Evolutionary conservation across 148 eudicot species (phyloP), one percentile per base, ranked within the genome.

Genomic region (Beta vulgaris): DNA sequence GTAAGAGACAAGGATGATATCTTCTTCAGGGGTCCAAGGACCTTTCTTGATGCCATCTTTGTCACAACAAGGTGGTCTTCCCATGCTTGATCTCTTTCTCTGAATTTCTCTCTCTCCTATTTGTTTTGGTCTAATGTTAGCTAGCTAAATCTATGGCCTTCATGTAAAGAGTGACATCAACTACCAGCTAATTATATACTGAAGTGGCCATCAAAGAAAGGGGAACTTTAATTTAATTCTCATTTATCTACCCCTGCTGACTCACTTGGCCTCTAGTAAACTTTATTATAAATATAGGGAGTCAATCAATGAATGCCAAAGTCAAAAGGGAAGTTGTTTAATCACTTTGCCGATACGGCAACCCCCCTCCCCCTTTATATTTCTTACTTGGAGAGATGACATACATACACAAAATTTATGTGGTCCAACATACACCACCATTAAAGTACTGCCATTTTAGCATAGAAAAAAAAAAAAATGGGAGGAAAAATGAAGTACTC

Each of bases 1-100:
- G 58, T 89, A 89, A 25, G 92, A 85, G 49, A 89, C 90, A 26
- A 89, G 80, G 29, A 89, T 85, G 73, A 89, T 89, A 53, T 89
- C 92, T 84, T 89, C 92, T 75, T 89, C 92, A 62, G 92, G 92
- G 40, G 92, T 89, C 92, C 92, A 89, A 35, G 92, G 92, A 68
- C 92, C 92, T 84, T 89, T 89, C 86, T 89, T 89, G 82, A 89
- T 85, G 32, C 90, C 90, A 65, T 83, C 87, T 82, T 87, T 89
- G 25, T 89, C 92, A 75, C 92, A 89, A 49, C 92, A 89, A 35
- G 90, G 92, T 49, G 92, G 90, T 51, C 90, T 85, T 68, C 92
- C 92, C 92, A 89, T 89, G 55, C 3, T 62, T 0, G 19, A 4
- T 62, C 14, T 35, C 37, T 35, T 36, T 62, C 7, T 57, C 9